Base-by-base conservation (phyloP, 1,284 basidiomycete genomes). In the Sphaerobolus stellatus region DNA sequence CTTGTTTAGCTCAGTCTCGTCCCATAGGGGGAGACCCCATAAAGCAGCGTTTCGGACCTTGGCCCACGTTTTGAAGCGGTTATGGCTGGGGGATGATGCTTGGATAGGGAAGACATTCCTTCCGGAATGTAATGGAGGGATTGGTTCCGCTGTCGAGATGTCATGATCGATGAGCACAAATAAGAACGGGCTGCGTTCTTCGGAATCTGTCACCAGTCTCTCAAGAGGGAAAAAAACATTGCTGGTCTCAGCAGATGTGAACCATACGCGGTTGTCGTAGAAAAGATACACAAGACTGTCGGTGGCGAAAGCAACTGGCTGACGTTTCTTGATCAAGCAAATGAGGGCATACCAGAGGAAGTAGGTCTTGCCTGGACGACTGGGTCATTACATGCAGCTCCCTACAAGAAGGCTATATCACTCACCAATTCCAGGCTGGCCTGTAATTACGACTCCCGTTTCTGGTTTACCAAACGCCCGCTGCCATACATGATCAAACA, bases 1-100 rank as follows among this genome's bases (percentile, higher is more conserved):
- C n/a, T 20, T 43, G 40, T 43, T 43, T 8, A 43, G 40, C 40
- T 43, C 40, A 43, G 40, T 18, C 40, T 43, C 40, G 40, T 43
- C n/a, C 40, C 40, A 43, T 43, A 43, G 25, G 40, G 40, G 40
- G n/a, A 43, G 40, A 43, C 40, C 40, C 40, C 40, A 43, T 18
- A 43, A 8, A 18, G 8, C 40, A 8, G 40, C 40, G n/a, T 43
- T 7, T 7, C 40, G 40, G 7, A 7, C n/a, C 40, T 43, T 43
- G 40, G 40, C 40, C 40, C 40, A 43, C n/a, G 8, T 43, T 43
- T 18, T 43, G 40, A 43, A 43, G 8, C n/a, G 40, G 7, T 43
- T 9, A 43, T n/a, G 40, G n/a, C 25, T 43, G 7, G 40, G 40
- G 40, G 40, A 18, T 43, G 40, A 43, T 18, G 40, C 40, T 43